A percentile compares a stretch with the other conserved stretches of the same genome.
phyloP scores from a whole-genome alignment of 2,329 filamentous ascomycete species.

The Penicillium decumbens region DNA sequence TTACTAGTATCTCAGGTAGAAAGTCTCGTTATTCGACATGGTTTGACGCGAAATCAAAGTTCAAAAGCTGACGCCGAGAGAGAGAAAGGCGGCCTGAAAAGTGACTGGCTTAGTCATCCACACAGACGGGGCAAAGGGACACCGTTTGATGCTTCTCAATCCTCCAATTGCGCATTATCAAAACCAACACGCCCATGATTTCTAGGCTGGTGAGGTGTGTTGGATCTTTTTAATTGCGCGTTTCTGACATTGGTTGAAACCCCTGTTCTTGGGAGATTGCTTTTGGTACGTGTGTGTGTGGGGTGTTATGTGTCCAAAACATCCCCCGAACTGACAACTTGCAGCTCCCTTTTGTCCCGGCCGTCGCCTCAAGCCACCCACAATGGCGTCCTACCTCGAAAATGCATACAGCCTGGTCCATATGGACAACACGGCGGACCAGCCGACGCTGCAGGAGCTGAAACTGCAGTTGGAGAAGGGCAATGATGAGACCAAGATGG shows the following conservation, averaged over 20 bases:
- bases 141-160: slow-evolving; percentile 35
- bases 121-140: slow-evolving; percentile 43
- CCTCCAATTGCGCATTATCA: slow-evolving; percentile 28
- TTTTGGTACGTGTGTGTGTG: slow-evolving; percentile 23
- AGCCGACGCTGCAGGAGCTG: slow-evolving; percentile 84
- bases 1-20: slow-evolving; percentile 98
- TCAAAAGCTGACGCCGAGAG: not conserved
- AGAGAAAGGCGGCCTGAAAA: slow-evolving; percentile 18
- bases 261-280: slow-evolving; percentile 25
- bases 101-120: slow-evolving; percentile 43
- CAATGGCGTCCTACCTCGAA: slow-evolving; percentile 92
- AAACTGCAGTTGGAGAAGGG: slow-evolving; percentile 92
- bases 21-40: slow-evolving; percentile 73
- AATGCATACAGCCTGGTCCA: slow-evolving; percentile 95
- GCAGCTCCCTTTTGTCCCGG: slow-evolving; percentile 32
- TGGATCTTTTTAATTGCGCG: slow-evolving; percentile 28
- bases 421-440: slow-evolving; percentile 92
- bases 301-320: slow-evolving; percentile 25
- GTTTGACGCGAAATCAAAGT: slow-evolving; percentile 15
- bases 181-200: slow-evolving; percentile 35
- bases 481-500: slow-evolving; percentile 84
- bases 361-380: slow-evolving; percentile 40
- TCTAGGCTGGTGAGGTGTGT: slow-evolving; percentile 35
- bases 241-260: slow-evolving; percentile 21
- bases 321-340: slow-evolving; percentile 32